Conservation (phyloP, 2,329 filamentous ascomycete genomes). For the Pseudocercospora ulei region DNA sequence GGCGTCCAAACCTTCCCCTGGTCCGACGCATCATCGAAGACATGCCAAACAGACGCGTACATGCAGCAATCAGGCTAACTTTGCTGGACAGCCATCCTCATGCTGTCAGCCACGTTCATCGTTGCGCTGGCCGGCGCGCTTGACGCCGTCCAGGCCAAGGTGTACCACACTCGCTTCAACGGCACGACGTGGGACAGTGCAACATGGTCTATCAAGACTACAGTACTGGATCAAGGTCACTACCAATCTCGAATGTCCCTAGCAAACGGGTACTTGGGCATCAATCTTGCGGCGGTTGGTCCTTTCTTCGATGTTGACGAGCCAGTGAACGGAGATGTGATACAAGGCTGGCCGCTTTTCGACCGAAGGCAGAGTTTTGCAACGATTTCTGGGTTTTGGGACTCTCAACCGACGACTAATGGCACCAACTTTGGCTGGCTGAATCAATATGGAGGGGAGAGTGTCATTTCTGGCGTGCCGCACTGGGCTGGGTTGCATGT, state of each 20-base stretch:
- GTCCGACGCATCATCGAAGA: background rate
- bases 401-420: conserved; percentile 50
- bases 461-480: conserved; percentile 60
- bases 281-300: conserved; percentile 53
- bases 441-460: conserved; percentile 59
- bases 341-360: conserved; percentile 57
- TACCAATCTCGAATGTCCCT: conserved; percentile 53
- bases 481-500: conserved; percentile 56
- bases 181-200: conserved; percentile 51
- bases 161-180: conserved; percentile 45
- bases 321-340: conserved; percentile 47
- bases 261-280: conserved; percentile 56
- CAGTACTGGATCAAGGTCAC: conserved; percentile 47
- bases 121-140: background rate
- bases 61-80: too few species aligned
- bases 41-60: background rate
- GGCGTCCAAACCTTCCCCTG: background rate
- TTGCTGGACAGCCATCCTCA: too few species aligned
- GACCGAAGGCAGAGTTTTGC: conserved; percentile 55
- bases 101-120: background rate
- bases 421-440: conserved; percentile 59
- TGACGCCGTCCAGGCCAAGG: conserved; percentile 10
- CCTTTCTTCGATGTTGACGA: conserved; percentile 55
- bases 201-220: conserved; percentile 49
- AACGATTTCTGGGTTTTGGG: conserved; percentile 58